phyloP scores from a whole-genome alignment of 148 eudicot species.

The Cornus kousa region DNA sequence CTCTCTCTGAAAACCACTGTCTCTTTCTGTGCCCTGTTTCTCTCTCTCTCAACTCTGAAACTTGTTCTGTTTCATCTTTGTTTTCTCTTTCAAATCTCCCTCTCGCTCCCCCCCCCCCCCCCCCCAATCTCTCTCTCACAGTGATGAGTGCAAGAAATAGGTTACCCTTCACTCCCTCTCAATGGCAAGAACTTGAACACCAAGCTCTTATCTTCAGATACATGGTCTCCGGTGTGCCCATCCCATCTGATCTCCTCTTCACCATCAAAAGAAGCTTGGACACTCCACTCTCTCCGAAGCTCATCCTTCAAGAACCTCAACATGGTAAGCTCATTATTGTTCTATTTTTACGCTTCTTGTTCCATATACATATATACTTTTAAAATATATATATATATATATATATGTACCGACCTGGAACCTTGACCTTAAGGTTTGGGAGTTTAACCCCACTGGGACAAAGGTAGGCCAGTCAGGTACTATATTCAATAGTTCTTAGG shows the following conservation, averaged over 20 bases:
- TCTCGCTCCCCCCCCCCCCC: not conserved
- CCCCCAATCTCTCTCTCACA: not conserved
- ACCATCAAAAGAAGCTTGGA: constrained; percentile 65
- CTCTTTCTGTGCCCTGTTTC: too few relatives aligned
- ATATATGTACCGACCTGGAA: too few relatives aligned
- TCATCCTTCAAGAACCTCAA: constrained; percentile 66
- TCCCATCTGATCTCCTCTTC: constrained; percentile 90
- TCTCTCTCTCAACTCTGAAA: not conserved
- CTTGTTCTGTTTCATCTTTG: not conserved
- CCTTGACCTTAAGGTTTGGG: too few relatives aligned
- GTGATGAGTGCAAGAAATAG: constrained; percentile 36
- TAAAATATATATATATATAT: too few relatives aligned
- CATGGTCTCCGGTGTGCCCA: constrained; percentile 88
- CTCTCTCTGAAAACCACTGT: not conserved
- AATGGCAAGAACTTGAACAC: constrained; percentile 93
- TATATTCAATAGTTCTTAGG: too few relatives aligned
- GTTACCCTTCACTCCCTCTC: constrained; percentile 80
- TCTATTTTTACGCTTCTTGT: not conserved
- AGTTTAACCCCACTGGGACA: too few relatives aligned
- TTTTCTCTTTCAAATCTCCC: not conserved
- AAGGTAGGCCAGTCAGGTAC: too few relatives aligned
- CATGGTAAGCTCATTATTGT: constrained; percentile 32
- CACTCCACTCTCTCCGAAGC: constrained; percentile 56
- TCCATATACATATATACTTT: not conserved
- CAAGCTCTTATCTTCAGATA: constrained; percentile 90